Percentiles rank a stretch among this genome's conserved stretches.
These are phyloP conservation scores for Drechmeria coniospora DNA, from an alignment of 2,329 filamentous ascomycete genomes.

Conservation along the genomic window DNA sequence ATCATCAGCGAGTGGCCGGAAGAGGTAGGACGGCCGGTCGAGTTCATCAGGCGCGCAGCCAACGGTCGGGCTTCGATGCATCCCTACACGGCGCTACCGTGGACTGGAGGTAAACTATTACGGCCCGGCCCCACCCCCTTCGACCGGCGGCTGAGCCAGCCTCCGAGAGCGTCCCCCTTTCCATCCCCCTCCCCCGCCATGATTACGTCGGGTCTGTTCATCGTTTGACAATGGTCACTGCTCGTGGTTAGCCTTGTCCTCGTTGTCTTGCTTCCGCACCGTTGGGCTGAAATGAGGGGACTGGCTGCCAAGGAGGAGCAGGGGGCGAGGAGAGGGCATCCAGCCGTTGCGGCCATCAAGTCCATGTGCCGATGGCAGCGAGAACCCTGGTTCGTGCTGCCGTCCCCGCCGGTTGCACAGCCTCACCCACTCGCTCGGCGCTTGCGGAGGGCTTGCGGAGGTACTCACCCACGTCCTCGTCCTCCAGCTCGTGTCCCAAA, in stretches of 20 bases:
- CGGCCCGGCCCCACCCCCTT: slow-evolving; percentile 2
- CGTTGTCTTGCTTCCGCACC: not conserved
- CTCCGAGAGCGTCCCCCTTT: too few species aligned
- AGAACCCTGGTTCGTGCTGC: not conserved
- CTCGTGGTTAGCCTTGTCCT: slow-evolving; percentile 5
- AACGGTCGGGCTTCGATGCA: slow-evolving; percentile 2
- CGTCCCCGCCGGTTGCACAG: not conserved
- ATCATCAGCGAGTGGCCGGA: not conserved
- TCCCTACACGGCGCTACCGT: slow-evolving; percentile 1
- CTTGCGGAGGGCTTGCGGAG: too few species aligned
- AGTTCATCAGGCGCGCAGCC: slow-evolving; percentile 1
- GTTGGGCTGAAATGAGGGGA: slow-evolving; percentile 4
- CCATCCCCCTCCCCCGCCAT: slow-evolving; percentile 1
- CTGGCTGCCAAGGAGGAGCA: too few species aligned
- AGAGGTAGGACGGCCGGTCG: not conserved
- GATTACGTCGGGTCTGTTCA: slow-evolving; percentile 19
- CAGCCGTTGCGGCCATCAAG: too few species aligned
- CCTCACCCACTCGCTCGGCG: too few species aligned
- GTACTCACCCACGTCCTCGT: slow-evolving; percentile 86
- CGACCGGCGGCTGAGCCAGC: too few species aligned
- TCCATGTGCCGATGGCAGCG: too few species aligned
- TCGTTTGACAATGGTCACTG: slow-evolving; percentile 49
- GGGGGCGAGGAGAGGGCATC: too few species aligned
- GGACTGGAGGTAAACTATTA: slow-evolving; percentile 1
- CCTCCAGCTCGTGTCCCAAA: slow-evolving; percentile 74